phyloP scores from a whole-genome alignment of 768 basidiomycete genomes.

The Calocybe indica region DNA sequence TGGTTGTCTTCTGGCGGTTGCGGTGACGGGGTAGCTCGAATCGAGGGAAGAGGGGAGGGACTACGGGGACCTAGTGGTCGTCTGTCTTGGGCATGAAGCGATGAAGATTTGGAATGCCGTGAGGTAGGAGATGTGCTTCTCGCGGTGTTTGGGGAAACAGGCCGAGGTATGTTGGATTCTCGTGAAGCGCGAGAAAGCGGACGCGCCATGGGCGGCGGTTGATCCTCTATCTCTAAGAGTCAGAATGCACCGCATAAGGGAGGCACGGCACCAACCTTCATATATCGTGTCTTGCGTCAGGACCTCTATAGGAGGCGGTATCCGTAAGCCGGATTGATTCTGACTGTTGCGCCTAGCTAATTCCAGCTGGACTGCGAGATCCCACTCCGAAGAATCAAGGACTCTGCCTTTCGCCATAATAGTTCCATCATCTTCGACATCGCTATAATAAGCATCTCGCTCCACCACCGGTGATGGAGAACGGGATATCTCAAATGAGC shows the following conservation, averaged over 20 bases:
- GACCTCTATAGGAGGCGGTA: constrained; percentile 32
- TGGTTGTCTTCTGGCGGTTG: constrained; percentile 28
- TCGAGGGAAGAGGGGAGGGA: constrained; percentile 60
- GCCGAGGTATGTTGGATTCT: constrained; percentile 40
- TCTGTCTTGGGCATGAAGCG: constrained; percentile 46
- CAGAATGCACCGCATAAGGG: constrained; percentile 2
- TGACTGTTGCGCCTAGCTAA: constrained; percentile 82
- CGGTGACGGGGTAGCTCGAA: constrained; percentile 25
- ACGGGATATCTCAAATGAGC: constrained; percentile 23
- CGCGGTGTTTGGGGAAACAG: constrained; percentile 35
- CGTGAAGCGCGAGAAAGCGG: constrained; percentile 50
- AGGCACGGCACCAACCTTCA: constrained; percentile 49
- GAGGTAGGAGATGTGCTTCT: constrained; percentile 26
- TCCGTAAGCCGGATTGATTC: constrained; percentile 54
- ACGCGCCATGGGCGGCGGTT: constrained; percentile 40
- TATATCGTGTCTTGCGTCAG: constrained; percentile 66
- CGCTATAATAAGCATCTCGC: constrained; percentile 30
- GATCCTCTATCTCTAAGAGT: constrained; percentile 43
- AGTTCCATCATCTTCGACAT: constrained; percentile 38
- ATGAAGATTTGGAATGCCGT: constrained; percentile 34
- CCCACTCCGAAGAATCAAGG: constrained; percentile 66
- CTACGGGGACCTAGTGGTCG: constrained; percentile 71
- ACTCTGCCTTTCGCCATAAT: constrained; percentile 28
- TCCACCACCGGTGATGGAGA: constrained; percentile 43
- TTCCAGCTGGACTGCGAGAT: constrained; percentile 72